Base-by-base conservation (phyloP, 2,329 filamentous ascomycete species). In the Alternaria triticimaculans region DNA sequence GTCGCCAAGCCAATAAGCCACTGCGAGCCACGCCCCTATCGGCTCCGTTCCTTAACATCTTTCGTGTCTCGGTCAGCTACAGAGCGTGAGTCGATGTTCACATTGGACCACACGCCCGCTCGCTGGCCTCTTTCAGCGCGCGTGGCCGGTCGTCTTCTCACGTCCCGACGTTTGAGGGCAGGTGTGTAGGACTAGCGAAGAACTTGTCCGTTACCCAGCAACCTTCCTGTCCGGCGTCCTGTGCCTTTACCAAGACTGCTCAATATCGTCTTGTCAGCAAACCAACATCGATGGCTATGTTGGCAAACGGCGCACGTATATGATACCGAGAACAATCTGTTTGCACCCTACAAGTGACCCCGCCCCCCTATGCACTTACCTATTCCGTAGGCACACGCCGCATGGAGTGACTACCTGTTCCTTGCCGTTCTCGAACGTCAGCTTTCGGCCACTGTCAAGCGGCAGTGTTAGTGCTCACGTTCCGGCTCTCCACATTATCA, bases 1-100 rank as follows among this genome's bases (percentile, higher is more conserved):
- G 55, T 58, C 63, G 66, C 68, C 68, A 70, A 70, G 68, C 63
- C 67, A 66, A 65, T 69, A 69, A 66, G 58, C 65, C 65, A 68
- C 63, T 41, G 50, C 51, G 45, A 56, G 56, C 55, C 48, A 49
- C 37, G 54, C 50, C 63, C 66, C 66, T 66, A 66, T 66, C 58
- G 56, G 51, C 53, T 55, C 66, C 37, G 37, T 59, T 56, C 48
- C 54, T 57, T n/a, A 20, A 30, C 50, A 18, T 30, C 49, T 56
- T 30, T 62, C 61, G 37, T 18, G 21, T 46, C 45, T 53, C 48
- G 37, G 46, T 58, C 56, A 63, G 58, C 58, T 67, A 46, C 51
- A 58, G 54, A 57, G 30, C 30, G 18, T 48, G 57, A 46, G 45
- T 33, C 51, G 41, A 46, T 25, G 37, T 48, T 33, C 43, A 30